Percentiles rank a stretch among this genome's conserved stretches.
Conservation (phyloP, 441 rosid species). For the Biscutella laevigata region DNA sequence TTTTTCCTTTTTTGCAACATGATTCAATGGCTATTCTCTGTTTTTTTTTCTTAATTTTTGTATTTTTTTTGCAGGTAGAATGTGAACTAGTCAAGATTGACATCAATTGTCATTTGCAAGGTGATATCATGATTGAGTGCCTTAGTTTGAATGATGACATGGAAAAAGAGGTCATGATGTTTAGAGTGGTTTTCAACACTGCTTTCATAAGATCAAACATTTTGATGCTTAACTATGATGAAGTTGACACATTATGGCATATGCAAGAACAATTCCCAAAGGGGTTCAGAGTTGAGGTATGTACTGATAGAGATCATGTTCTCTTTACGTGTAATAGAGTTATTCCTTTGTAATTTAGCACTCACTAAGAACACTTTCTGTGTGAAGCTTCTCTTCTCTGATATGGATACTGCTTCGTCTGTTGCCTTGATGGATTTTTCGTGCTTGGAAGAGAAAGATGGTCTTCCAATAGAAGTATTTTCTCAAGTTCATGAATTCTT, state of each 20-base stretch:
- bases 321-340: constrained; percentile 9
- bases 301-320: constrained; percentile 1
- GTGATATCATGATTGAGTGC: constrained; percentile 88
- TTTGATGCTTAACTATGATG: constrained; percentile 86
- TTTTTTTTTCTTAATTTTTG: constrained; percentile 16
- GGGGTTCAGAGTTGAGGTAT: constrained; percentile 91
- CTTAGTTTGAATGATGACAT: constrained; percentile 65
- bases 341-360: constrained; percentile 9
- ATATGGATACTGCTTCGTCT: constrained; percentile 73
- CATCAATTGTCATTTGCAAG: constrained; percentile 77
- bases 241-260: constrained; percentile 81
- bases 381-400: constrained; percentile 87
- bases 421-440: constrained; percentile 53
- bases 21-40: not conserved
- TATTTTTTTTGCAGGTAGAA: constrained; percentile 55
- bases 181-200: constrained; percentile 79
- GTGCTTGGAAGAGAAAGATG: constrained; percentile 66
- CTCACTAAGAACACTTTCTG: constrained; percentile 31
- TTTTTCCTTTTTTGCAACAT: not conserved
- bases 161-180: constrained; percentile 74
- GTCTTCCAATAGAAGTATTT: constrained; percentile 85
- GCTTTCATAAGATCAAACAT: constrained; percentile 92
- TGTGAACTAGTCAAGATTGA: constrained; percentile 80
- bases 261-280: constrained; percentile 69
- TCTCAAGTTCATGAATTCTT: constrained; percentile 86